phyloP scores from a whole-genome alignment of 495 filamentous ascomycete species.

The Penicillium turbatum region DNA sequence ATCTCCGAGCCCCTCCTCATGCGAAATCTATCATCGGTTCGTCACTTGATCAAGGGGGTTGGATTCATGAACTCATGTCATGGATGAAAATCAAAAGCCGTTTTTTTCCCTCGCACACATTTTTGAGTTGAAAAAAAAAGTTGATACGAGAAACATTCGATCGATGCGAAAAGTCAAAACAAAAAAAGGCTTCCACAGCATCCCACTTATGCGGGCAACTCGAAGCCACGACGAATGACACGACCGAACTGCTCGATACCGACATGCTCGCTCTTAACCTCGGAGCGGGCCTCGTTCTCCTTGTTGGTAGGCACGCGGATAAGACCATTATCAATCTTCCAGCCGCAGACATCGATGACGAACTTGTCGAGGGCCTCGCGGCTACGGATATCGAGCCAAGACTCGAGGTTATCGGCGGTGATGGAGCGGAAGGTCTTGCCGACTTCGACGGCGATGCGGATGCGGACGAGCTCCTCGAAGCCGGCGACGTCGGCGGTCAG shows the following conservation, averaged over 20 bases:
- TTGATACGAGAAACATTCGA: conserved; percentile 8
- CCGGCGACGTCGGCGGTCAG: conserved; percentile 88
- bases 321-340: conserved; percentile 66
- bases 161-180: conserved; percentile 4
- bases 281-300: conserved; percentile 97
- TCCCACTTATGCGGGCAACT: conserved; percentile 66
- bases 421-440: conserved; percentile 86
- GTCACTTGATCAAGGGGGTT: conserved; percentile 21
- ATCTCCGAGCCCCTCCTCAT: conserved; percentile 29
- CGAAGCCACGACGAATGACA: conserved; percentile 83
- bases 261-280: conserved; percentile 92
- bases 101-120: conserved; percentile 8
- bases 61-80: conserved; percentile 35
- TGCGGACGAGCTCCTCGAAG: conserved; percentile 93
- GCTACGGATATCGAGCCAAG: conserved; percentile 77
- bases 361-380: conserved; percentile 72
- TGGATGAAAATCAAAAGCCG: background rate
- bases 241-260: conserved; percentile 71
- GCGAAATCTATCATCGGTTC: conserved; percentile 30
- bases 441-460: conserved; percentile 85
- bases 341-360: conserved; percentile 77
- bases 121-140: conserved; percentile 14
- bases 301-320: conserved; percentile 84
- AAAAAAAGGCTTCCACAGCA: background rate
- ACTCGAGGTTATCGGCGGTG: conserved; percentile 67